These are phyloP conservation scores for Senna tora DNA, from an alignment of 306 rosid genomes.

Conservation along the genomic window DNA sequence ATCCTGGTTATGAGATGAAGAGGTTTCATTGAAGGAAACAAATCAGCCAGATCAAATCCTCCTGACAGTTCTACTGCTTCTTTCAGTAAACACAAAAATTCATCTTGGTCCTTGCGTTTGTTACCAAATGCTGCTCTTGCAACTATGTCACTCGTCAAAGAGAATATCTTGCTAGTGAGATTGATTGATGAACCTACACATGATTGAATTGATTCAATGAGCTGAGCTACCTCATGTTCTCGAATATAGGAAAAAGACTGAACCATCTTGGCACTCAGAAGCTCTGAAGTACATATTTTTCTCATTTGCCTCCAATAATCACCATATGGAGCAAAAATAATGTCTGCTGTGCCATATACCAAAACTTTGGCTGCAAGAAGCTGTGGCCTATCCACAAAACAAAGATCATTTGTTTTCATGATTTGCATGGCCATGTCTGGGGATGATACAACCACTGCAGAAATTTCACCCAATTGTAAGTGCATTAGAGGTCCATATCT, in stretches of 20 bases:
- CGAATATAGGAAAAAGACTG: background rate
- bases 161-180: background rate
- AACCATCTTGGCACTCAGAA: background rate
- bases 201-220: background rate
- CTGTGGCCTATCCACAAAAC: slow-evolving; percentile 30
- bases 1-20: slow-evolving; percentile 12
- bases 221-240: background rate
- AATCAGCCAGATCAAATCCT: background rate
- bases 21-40: background rate
- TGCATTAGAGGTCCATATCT: slow-evolving; percentile 60
- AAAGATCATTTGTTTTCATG: slow-evolving; percentile 38
- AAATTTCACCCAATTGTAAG: slow-evolving; percentile 38
- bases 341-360: slow-evolving; percentile 30
- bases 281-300: background rate
- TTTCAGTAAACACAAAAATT: background rate
- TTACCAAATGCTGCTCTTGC: background rate
- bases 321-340: slow-evolving; percentile 44
- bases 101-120: background rate
- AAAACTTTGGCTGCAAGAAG: slow-evolving; percentile 10
- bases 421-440: slow-evolving; percentile 34
- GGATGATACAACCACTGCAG: slow-evolving; percentile 38
- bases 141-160: background rate
- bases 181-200: background rate
- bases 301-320: slow-evolving; percentile 54
- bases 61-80: background rate